Evolutionary conservation across 2,329 filamentous ascomycete species (phyloP).

Genomic region (Zasmidium citrigriseum): DNA sequence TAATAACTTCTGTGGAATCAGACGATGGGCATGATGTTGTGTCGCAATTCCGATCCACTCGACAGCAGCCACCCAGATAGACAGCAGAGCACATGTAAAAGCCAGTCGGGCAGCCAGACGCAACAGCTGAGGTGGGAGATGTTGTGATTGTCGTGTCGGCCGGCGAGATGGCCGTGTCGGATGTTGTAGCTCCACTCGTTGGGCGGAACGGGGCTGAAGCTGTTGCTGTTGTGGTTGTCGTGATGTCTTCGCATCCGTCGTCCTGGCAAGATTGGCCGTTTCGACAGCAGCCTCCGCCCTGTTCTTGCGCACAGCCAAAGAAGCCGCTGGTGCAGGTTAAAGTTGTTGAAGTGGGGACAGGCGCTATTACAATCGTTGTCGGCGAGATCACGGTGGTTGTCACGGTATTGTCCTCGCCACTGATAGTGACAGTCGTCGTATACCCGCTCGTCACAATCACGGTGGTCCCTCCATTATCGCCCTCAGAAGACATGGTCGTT

Average conservation of each 20-base stretch:
- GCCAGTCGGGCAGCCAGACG: slow-evolving; percentile 71
- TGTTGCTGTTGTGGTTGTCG: slow-evolving; percentile 35
- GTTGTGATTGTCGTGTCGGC: slow-evolving; percentile 27
- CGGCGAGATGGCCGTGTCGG: slow-evolving; percentile 19
- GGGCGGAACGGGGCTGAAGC: slow-evolving; percentile 46
- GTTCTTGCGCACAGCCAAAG: slow-evolving; percentile 46
- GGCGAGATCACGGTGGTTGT: slow-evolving; percentile 28
- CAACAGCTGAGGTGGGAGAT: slow-evolving; percentile 39
- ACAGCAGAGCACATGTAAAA: slow-evolving; percentile 89
- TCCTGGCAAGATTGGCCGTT: slow-evolving; percentile 46
- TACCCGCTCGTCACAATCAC: slow-evolving; percentile 22
- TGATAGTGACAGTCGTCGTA: slow-evolving; percentile 32
- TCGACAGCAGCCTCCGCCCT: slow-evolving; percentile 53
- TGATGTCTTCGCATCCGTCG: slow-evolving; percentile 37
- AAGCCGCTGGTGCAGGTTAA: slow-evolving; percentile 47
- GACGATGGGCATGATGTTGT: slow-evolving; percentile 73
- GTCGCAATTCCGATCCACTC: slow-evolving; percentile 80
- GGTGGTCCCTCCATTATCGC: slow-evolving; percentile 9
- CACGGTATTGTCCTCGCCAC: slow-evolving; percentile 29
- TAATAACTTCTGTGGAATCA: slow-evolving; percentile 64
- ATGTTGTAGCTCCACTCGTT: slow-evolving; percentile 33
- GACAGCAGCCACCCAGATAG: slow-evolving; percentile 82
- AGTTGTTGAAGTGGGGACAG: slow-evolving; percentile 17
- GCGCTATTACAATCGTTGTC: slow-evolving; percentile 32
- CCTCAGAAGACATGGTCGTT: slow-evolving; percentile 1